phyloP scores from a whole-genome alignment of 805 yeast species.

The Candida ortonii region DNA sequence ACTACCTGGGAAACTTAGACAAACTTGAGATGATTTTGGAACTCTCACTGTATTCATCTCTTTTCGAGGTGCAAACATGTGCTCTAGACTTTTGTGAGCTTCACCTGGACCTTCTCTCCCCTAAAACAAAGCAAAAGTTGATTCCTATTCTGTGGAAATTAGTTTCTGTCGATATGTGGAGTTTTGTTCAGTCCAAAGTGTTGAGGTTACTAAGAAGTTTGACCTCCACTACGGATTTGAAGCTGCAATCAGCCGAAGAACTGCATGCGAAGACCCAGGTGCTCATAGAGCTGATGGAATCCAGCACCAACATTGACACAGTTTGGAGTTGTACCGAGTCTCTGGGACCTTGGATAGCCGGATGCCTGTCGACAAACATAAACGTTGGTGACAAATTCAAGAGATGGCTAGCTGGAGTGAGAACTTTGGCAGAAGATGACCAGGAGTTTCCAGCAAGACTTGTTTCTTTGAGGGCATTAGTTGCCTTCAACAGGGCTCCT shows the following conservation, averaged over 20 bases:
- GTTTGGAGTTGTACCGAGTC: slow-evolving; percentile 50
- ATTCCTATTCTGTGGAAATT: slow-evolving; percentile 25
- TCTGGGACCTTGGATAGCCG: slow-evolving; percentile 43
- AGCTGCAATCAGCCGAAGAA: too few species aligned
- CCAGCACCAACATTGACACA: slow-evolving; percentile 39
- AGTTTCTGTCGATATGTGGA: slow-evolving; percentile 35
- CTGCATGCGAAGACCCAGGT: too few species aligned
- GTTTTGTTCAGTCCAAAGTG: slow-evolving; percentile 42
- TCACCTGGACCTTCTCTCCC: slow-evolving; percentile 1
- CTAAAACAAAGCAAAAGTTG: slow-evolving; percentile 2
- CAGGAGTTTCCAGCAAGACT: slow-evolving; percentile 43
- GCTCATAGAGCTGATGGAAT: slow-evolving; percentile 29
- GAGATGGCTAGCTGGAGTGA: too few species aligned
- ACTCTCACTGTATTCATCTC: slow-evolving; percentile 37
- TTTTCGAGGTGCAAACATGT: slow-evolving; percentile 44
- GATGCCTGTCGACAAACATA: slow-evolving; percentile 1
- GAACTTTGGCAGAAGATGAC: slow-evolving; percentile 37
- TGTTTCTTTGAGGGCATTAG: slow-evolving; percentile 44
- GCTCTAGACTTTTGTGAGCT: slow-evolving; percentile 36
- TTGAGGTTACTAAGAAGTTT: slow-evolving; percentile 34
- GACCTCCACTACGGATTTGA: slow-evolving; percentile 7
- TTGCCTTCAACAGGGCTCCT: slow-evolving; percentile 28
- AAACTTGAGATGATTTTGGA: slow-evolving; percentile 29
- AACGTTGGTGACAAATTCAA: too few species aligned
- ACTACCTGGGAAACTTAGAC: slow-evolving; percentile 19